Conservation (phyloP, 345 rosid species). For the Crucihimalaya himalaica region DNA sequence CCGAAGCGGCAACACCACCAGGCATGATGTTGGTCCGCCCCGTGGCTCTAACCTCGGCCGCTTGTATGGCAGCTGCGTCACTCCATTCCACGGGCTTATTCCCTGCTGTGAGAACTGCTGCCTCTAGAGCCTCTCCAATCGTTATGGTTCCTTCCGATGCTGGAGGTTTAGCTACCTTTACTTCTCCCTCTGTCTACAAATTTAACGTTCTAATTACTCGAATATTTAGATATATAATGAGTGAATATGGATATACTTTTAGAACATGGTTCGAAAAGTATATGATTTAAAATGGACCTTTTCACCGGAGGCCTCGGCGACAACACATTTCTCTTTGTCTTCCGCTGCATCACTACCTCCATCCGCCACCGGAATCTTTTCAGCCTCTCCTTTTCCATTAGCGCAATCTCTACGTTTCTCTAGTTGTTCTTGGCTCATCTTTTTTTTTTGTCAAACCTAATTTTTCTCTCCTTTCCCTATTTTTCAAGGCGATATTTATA, state of each 20-base stretch:
- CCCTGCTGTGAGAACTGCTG: constrained; percentile 68
- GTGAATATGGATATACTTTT: too few relatives aligned
- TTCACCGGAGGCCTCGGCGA: constrained; percentile 18
- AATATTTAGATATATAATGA: too few relatives aligned
- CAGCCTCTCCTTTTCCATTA: constrained; percentile 45
- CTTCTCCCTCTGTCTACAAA: constrained; percentile 33
- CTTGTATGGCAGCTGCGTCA: constrained; percentile 90
- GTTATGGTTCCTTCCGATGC: constrained; percentile 48
- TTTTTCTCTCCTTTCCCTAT: neutral
- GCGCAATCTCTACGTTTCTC: constrained; percentile 27
- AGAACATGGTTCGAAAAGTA: too few relatives aligned
- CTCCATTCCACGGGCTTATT: constrained; percentile 82
- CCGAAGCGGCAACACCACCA: constrained; percentile 70
- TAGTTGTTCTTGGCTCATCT: constrained; percentile 51
- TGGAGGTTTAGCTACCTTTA: constrained; percentile 1
- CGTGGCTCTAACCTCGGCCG: constrained; percentile 86
- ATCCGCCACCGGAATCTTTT: constrained; percentile 38
- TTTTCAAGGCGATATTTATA: neutral
- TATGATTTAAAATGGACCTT: constrained; percentile 2
- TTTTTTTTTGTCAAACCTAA: neutral
- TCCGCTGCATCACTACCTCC: constrained; percentile 43
- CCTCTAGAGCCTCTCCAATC: constrained; percentile 77
- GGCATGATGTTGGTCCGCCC: constrained; percentile 64
- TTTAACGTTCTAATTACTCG: neutral
- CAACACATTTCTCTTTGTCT: constrained; percentile 40